Percentiles rank a stretch among this genome's conserved stretches.
phyloP scores from a whole-genome alignment of 352 stramenopile genomes.

The Phytophthora melonis region DNA sequence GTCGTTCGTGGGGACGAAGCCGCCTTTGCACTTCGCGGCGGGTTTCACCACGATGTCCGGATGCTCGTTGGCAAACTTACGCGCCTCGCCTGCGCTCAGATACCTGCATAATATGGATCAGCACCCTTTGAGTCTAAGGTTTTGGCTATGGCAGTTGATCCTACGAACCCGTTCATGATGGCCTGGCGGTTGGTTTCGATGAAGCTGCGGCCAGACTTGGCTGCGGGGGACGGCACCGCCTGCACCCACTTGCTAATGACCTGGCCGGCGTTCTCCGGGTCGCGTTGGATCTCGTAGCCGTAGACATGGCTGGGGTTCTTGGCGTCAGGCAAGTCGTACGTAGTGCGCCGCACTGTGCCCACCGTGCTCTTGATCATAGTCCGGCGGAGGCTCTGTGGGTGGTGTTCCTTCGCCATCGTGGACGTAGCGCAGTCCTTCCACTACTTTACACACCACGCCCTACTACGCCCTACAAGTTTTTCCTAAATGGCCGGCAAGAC shows the following conservation, averaged over 20 bases:
- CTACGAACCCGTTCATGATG: constrained; percentile 56
- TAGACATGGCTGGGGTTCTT: constrained; percentile 75
- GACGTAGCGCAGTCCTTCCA: not conserved
- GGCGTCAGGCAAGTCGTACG: constrained; percentile 76
- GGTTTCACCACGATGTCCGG: constrained; percentile 79
- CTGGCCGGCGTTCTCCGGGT: constrained; percentile 75
- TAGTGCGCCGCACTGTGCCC: constrained; percentile 60
- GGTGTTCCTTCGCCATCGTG: constrained; percentile 39
- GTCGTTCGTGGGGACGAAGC: constrained; percentile 65
- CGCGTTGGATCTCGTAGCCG: constrained; percentile 70
- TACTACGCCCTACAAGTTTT: not conserved
- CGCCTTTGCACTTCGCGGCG: constrained; percentile 60
- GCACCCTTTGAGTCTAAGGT: not conserved
- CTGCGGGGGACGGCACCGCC: constrained; percentile 67
- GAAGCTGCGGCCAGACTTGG: constrained; percentile 73
- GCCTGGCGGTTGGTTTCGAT: constrained; percentile 84
- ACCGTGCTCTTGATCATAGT: constrained; percentile 89
- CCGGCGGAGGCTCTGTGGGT: constrained; percentile 61
- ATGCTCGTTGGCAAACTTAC: constrained; percentile 74
- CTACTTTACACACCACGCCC: not conserved
- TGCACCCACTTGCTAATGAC: constrained; percentile 83
- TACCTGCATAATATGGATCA: constrained; percentile 32
- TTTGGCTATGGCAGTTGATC: no score
- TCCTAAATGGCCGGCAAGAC: constrained; percentile 3
- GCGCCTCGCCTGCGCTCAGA: constrained; percentile 64